phyloP scores from a whole-genome alignment of 495 filamentous ascomycete species.

The Tuber brumale region DNA sequence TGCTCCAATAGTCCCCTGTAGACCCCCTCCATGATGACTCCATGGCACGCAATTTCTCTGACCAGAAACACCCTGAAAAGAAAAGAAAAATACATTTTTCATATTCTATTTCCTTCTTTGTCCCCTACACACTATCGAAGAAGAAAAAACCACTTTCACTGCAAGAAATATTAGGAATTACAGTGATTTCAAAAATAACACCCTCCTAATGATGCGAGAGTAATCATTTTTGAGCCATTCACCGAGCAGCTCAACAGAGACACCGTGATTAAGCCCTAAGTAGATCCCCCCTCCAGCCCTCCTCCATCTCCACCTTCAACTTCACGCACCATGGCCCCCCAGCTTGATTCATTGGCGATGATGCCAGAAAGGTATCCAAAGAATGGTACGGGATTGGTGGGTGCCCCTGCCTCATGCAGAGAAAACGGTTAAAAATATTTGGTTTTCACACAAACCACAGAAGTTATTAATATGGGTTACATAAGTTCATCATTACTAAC shows the following conservation, averaged over 20 bases:
- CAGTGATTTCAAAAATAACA: not conserved
- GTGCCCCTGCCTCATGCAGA: not conserved
- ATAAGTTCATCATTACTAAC: not conserved
- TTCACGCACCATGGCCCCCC: not conserved
- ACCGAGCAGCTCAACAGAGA: not conserved
- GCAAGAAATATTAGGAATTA: not conserved
- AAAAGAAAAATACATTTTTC: slow-evolving; percentile 9
- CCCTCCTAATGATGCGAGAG: not conserved
- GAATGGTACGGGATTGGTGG: not conserved
- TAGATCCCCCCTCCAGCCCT: not conserved
- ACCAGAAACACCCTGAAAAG: slow-evolving; percentile 9
- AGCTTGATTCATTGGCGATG: not conserved
- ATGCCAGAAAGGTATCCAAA: not conserved
- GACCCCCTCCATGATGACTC: slow-evolving; percentile 28
- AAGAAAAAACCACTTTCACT: no score
- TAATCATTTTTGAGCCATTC: not conserved
- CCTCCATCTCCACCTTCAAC: not conserved
- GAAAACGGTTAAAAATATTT: not conserved
- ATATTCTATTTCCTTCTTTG: not conserved
- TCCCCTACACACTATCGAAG: not conserved
- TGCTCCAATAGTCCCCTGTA: slow-evolving; percentile 17
- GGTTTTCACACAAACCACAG: not conserved
- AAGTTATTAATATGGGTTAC: not conserved
- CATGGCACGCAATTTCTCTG: slow-evolving; percentile 27
- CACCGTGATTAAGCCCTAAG: not conserved